Evolutionary conservation across 148 eudicot genomes (phyloP), one percentile per base, ranked within the genome.

Genomic region (Rhododendron griersonianum): DNA sequence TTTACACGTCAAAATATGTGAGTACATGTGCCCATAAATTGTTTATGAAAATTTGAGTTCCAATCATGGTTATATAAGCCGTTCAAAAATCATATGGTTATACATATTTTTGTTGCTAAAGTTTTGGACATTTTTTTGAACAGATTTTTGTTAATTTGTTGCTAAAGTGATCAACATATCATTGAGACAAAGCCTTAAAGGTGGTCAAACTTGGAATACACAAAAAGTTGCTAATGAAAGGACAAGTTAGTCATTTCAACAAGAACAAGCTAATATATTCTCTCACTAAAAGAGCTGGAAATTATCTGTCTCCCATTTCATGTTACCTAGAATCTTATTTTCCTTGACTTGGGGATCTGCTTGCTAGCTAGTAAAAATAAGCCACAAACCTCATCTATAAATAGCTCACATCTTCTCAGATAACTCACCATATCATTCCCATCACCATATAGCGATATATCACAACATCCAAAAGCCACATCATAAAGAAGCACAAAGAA

Each of bases 291-390:
- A 65, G 73, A 8, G 30, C 73, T 65, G 73, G 73, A 65, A 65
- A 65, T 15, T 65, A 65, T 65, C 73, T 65, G 73, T 65, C 73
- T 23, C 73, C 73, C 73, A 65, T 65, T 65, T 65, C 73, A 21
- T 65, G 73, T 65, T 21, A n/a, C 33, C 2, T 65, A 65, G 28
- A 65, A 65, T 25, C 73, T 65, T 65, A 7, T 65, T 8, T 1
- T 84, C 82, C 79, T 81, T 85, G 80, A 86, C 90, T 21, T 71
- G 30, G 45, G 55, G 74, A 37, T 67, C 83, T 55, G 55, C 85
- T 47, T 77, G 19, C 51, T 53, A 41, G 39, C 73, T 23, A 53
- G 25, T 23, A 79, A 80, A 53, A 33, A 14, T 55, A 55, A 15
- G 21, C 7, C 78, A 16, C 71, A 59, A 16, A 14, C 44, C 73